Base-by-base conservation (phyloP, 2,329 filamentous ascomycete species). In the Ophiostoma piceae region DNA sequence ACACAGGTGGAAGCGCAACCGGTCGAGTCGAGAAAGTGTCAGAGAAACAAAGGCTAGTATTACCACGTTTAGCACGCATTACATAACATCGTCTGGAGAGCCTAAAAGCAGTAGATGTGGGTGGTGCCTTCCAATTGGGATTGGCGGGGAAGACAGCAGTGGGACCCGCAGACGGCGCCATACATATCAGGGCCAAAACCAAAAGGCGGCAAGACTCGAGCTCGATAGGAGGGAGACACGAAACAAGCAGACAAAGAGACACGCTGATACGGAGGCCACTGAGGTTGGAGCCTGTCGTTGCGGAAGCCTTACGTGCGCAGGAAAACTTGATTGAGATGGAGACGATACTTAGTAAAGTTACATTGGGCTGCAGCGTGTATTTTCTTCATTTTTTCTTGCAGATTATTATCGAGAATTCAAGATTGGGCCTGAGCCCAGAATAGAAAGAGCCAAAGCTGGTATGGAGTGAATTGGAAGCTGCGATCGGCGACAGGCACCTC, bases 91-190 rank as follows among this genome's bases (percentile, higher is more conserved):
- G 26, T 43, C 35, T 60, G 67, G 43, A 47, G 7, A 47, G 43
- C 16, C 43, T 47, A 14, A 14, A 47, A 14, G 43, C 43, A 43
- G 43, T 47, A 43, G 43, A 60, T 65, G 43, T 57, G 51, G 51
- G 51, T 57, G 51, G 51, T 57, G 51, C 51, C 70, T 32, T 64
- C 67, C 64, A 32, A 57, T 67, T 66, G 69, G 70, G 70, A 66
- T 71, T 69, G 70, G 68, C 66, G 70, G 70, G 70, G 67, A 64
- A 71, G 54, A 43, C 16, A 57, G n/a, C 11, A 43, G 64, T 66
- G 64, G 65, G 37, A 47, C 65, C 39, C 65, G 22, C 37, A 41
- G 37, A 14, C 64, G 37, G 35, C 64, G 64, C 35, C 35, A 47
- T 19, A 47, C 16, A 47, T 4, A n/a, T 5, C 14, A 47, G 6